phyloP scores from a whole-genome alignment of 441 rosid species.

The Adansonia madagascariensis region DNA sequence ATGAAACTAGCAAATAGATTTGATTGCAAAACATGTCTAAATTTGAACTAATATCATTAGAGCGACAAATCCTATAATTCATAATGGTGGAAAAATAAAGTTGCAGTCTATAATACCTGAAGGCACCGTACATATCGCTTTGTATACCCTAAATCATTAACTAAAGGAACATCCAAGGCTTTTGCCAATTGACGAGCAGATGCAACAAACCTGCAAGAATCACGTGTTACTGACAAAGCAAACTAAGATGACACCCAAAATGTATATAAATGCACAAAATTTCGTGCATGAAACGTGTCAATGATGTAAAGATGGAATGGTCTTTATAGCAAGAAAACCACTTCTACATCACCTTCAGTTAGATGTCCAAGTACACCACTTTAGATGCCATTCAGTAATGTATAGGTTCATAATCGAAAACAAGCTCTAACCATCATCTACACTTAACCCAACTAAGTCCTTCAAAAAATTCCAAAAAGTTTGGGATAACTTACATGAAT shows the following conservation, averaged over 20 bases:
- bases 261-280: not conserved
- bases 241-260: constrained; percentile 1
- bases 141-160: constrained; percentile 52
- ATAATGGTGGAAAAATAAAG: not conserved
- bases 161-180: constrained; percentile 53
- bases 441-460: not conserved
- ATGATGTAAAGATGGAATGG: not conserved
- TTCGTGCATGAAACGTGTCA: not conserved
- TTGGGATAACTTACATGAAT: not conserved
- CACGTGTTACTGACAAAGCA: constrained; percentile 10
- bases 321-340: not conserved
- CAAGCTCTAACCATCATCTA: not conserved
- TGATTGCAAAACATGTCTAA: not conserved
- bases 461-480: not conserved
- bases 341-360: constrained; percentile 3
- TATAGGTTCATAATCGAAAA: not conserved
- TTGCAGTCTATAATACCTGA: constrained; percentile 36
- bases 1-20: constrained; percentile 5
- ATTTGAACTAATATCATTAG: not conserved
- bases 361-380: not conserved
- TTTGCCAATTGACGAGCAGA: constrained; percentile 52
- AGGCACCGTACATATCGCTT: constrained; percentile 50
- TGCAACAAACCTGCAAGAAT: constrained; percentile 42
- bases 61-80: not conserved
- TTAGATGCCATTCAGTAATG: not conserved